Evolutionary conservation across 176 grass and related monocot genomes (phyloP), one percentile per base, ranked within the genome.

Genomic region (Triticum timopheevii): DNA sequence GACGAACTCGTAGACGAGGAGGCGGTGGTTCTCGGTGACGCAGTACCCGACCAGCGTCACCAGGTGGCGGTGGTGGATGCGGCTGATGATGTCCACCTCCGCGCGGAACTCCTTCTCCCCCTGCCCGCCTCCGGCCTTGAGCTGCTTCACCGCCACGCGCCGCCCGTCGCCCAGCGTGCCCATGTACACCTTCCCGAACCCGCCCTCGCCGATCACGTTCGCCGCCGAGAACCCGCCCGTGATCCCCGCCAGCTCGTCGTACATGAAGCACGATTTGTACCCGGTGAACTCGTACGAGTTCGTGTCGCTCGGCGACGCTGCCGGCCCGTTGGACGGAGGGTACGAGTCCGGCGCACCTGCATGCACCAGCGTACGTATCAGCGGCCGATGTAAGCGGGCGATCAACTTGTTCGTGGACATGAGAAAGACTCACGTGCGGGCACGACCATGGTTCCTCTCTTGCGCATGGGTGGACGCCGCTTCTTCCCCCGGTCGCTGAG

Each of bases 1-100:
- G 44, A 98, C 88, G 61, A 93, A 95, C 81, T 98, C 95, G 81
- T 95, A 98, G 70, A 98, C 91, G 72, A 98, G 93, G 52, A 95
- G 82, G 10, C 87, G 87, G 47, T 95, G 82, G 23, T 83, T 61
- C 73, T 93, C 86, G 44, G 78, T 92, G 79, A 98, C 84, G 86
- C 90, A 93, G 78, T 89, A 98, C 0, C 95, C 93, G 23, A 92
- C 88, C 38, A 98, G 85, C 10, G 91, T 88, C 80, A 98, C 95
- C 24, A 98, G 90, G 74, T 98, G 90, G 1, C 91, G 91, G 83
- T 98, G 95, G 86, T 98, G 95, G 81, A 98, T 87, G 70, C 95
- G 93, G 82, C 89, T 88, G 79, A 98, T 98, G 89, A 93, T 98
- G 24, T 95, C 93, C 74, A 98, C 84, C 85, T 98, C 95, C 6